Evolutionary conservation across 495 filamentous ascomycete genomes (phyloP).

Genomic region (Lasiosphaeria hispida): DNA sequence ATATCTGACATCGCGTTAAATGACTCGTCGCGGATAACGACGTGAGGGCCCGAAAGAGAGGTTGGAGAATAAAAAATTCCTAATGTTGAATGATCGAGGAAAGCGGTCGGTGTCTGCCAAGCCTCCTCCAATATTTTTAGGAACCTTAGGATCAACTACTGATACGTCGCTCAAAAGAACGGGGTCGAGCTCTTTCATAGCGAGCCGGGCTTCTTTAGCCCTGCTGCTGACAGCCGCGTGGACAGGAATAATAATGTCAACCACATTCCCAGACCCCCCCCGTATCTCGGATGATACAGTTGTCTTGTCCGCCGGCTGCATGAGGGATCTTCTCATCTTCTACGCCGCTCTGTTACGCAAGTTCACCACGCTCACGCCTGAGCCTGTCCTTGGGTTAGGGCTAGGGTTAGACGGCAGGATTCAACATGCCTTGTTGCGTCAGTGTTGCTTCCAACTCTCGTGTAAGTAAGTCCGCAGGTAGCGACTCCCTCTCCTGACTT

Average conservation of each 20-base stretch:
- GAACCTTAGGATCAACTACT: not conserved
- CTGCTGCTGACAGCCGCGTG: slow-evolving; percentile 6
- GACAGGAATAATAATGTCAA: slow-evolving; percentile 5
- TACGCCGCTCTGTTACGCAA: too few relatives aligned
- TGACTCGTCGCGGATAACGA: slow-evolving; percentile 5
- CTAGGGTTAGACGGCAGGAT: too few relatives aligned
- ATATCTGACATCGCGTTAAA: not conserved
- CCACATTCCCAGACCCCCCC: not conserved
- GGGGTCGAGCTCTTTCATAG: slow-evolving; percentile 2
- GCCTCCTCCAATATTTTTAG: not conserved
- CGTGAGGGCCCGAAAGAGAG: slow-evolving; percentile 9
- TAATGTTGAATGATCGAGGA: not conserved
- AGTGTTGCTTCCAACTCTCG: too few relatives aligned
- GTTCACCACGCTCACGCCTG: too few relatives aligned
- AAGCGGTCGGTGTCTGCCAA: not conserved
- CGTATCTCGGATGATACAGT: too few relatives aligned
- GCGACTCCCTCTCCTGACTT: too few relatives aligned
- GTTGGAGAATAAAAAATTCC: slow-evolving; percentile 9
- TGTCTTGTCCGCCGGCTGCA: too few relatives aligned
- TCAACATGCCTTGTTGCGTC: too few relatives aligned
- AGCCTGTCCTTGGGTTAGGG: too few relatives aligned
- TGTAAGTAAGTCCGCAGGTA: too few relatives aligned
- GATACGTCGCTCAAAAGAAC: not conserved
- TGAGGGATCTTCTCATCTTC: too few relatives aligned
- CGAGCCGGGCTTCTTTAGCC: slow-evolving; percentile 3